Base-by-base conservation (phyloP, 2,329 filamentous ascomycete genomes). In the Beauveria scarabaeidicola region DNA sequence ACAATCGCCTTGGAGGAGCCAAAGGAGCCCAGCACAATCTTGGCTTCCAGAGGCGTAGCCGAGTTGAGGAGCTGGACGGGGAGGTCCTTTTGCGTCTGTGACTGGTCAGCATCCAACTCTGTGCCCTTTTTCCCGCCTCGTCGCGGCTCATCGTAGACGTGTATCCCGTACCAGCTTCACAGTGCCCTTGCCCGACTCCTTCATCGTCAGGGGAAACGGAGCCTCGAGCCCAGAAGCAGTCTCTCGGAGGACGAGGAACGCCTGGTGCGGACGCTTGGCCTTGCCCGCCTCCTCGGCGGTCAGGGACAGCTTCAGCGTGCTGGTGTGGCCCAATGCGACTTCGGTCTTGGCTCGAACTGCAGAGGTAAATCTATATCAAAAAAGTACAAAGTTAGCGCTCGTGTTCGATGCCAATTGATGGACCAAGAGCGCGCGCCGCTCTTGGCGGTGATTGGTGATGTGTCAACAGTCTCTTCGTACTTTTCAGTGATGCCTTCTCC, bases 251-350 rank as follows among this genome's bases (percentile, higher is more conserved):
- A 94, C 81, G 58, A 99, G 80, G 78, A 97, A 97, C 6, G 91
- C 91, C 75, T 99, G 94, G 75, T 99, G 94, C 66, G 94, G 91
- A 65, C 89, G 85, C 80, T 91, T 93, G 51, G 84, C 81, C 66
- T 85, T 87, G 74, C 86, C 85, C 70, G 83, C 86, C 69, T 96
- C 90, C 71, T 88, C 88, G 9, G 90, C 82, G 38, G 91, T 96
- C 68, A 99, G 77, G 65, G 85, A 75, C 65, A 99, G 77, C 78
- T 94, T 96, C 69, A 97, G 78, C 46, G 85, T 85, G 70, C 95
- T 91, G 58, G 82, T 73, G 58, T 80, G 74, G 63, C 85, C 83
- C 63, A 97, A 78, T 11, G 79, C 73, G 46, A 97, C 71, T 13
- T 86, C 75, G 53, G 83, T 83, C 56, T 83, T 75, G 63, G 92